Evolutionary conservation across 1,139 yeast genomes (phyloP).

Genomic region (Debaryomycetaceae sp.): DNA sequence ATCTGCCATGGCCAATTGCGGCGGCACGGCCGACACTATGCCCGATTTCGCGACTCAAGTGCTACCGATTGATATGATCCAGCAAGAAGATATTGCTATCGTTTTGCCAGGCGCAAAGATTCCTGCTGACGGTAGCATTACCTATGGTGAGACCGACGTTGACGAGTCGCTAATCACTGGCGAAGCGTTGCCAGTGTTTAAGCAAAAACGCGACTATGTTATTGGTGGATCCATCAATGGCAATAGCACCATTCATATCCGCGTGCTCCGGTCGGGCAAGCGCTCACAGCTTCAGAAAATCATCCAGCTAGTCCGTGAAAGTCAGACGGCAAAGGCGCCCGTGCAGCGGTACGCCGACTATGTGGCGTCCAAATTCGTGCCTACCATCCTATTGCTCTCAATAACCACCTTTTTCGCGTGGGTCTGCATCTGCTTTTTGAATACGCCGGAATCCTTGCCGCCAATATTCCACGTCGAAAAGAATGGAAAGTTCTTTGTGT

Average conservation of each 20-base stretch:
- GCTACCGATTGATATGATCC: conserved; percentile 66
- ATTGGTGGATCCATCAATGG: conserved; percentile 92
- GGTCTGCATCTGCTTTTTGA: conserved; percentile 31
- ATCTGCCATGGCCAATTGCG: conserved; percentile 7
- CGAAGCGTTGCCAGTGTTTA: conserved; percentile 68
- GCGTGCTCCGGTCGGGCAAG: conserved; percentile 62
- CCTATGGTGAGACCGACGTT: conserved; percentile 69
- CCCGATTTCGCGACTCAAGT: conserved; percentile 10
- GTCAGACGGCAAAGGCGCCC: conserved; percentile 84
- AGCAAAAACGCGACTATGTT: conserved; percentile 48
- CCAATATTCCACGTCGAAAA: conserved; percentile 39
- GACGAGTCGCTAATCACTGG: conserved; percentile 90
- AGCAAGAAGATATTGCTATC: conserved; percentile 64
- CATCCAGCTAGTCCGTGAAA: conserved; percentile 75
- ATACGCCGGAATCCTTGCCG: conserved; percentile 34
- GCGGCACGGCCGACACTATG: conserved; percentile 3
- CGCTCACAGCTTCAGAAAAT: conserved; percentile 83
- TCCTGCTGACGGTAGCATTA: conserved; percentile 83
- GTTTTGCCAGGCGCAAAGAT: conserved; percentile 79
- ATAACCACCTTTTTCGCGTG: conserved; percentile 59
- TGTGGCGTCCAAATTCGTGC: conserved; percentile 81
- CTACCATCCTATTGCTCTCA: conserved; percentile 54
- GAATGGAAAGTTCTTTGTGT: conserved; percentile 53
- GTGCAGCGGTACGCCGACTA: conserved; percentile 83
- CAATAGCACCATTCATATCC: conserved; percentile 57